Evolutionary conservation across 2,329 filamentous ascomycete genomes (phyloP).

Genomic region (Colletotrichum lentis): DNA sequence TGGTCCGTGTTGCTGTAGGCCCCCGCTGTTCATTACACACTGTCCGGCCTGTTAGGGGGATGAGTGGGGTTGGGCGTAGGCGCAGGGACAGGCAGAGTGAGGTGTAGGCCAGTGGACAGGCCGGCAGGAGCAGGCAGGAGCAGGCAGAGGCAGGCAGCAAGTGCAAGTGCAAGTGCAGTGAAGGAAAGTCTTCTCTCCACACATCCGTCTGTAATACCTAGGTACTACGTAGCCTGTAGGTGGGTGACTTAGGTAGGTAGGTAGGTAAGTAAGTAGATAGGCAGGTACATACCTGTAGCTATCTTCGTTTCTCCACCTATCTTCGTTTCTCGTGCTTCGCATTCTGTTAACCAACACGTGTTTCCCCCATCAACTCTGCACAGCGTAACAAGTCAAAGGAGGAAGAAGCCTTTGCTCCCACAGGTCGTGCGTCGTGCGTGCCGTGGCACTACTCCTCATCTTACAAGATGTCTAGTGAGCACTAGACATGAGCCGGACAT

Average conservation of each 20-base stretch:
- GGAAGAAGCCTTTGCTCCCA: neutral
- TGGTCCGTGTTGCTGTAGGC: conserved; percentile 1
- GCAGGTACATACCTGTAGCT: neutral
- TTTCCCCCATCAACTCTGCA: neutral
- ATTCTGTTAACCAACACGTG: neutral
- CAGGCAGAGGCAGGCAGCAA: neutral
- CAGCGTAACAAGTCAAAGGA: too few relatives aligned
- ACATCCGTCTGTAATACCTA: neutral
- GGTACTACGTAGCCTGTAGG: neutral
- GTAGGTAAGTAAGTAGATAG: neutral
- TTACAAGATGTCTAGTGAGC: conserved; percentile 10
- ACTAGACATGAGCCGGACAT: conserved; percentile 21
- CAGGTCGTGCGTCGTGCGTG: neutral
- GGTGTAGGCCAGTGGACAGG: neutral
- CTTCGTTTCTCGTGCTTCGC: neutral
- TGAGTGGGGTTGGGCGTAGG: neutral
- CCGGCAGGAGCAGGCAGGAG: neutral
- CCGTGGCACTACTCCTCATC: neutral
- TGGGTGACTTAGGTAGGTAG: neutral
- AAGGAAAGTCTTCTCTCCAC: neutral
- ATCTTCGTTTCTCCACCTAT: neutral
- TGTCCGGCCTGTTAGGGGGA: conserved; percentile 5
- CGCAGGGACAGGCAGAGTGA: conserved; percentile 19
- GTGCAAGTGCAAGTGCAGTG: neutral
- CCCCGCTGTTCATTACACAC: conserved; percentile 11